Conservation (phyloP, 1,284 basidiomycete species). For the Pyrrhoderma lamaoense region DNA sequence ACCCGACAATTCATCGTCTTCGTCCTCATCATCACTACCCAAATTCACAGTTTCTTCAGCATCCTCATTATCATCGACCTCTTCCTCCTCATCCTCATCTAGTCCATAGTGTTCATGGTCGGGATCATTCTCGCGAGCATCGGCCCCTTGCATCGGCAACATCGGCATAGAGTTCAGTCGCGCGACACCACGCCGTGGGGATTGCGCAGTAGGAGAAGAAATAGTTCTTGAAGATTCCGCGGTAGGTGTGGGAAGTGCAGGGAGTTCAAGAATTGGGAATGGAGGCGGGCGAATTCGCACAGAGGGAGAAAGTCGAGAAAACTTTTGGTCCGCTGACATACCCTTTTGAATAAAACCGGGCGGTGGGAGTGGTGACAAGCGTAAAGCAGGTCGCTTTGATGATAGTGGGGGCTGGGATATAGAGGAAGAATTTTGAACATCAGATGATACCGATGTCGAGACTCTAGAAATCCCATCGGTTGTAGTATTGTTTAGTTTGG, state of each 20-base stretch:
- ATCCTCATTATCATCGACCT: slow-evolving; percentile 31
- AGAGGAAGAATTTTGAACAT: not conserved
- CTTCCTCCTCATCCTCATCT: slow-evolving; percentile 33
- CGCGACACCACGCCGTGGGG: slow-evolving; percentile 20
- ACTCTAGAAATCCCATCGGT: not conserved
- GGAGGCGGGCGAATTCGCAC: slow-evolving; percentile 42
- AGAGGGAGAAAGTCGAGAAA: slow-evolving; percentile 41
- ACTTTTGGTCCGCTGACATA: slow-evolving; percentile 1
- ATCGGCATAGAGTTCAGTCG: slow-evolving; percentile 43
- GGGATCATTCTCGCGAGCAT: slow-evolving; percentile 28
- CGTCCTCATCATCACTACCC: slow-evolving; percentile 28
- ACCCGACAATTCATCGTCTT: slow-evolving; percentile 20
- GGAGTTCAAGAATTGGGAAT: slow-evolving; percentile 44
- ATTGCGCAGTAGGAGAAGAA: slow-evolving; percentile 12
- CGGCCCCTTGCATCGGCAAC: slow-evolving; percentile 37
- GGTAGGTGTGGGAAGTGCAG: slow-evolving; percentile 30
- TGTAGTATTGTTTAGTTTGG: not conserved
- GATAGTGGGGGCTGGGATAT: not conserved
- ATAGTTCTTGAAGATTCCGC: slow-evolving; percentile 18
- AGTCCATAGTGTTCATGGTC: slow-evolving; percentile 32
- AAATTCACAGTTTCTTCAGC: slow-evolving; percentile 14
- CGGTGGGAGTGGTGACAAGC: slow-evolving; percentile 10
- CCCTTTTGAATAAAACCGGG: slow-evolving; percentile 5
- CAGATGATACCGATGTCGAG: not conserved
- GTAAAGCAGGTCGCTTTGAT: slow-evolving; percentile 5